Evolutionary conservation across 768 basidiomycete species (phyloP).

Genomic region (Tephrocybe rancida): DNA sequence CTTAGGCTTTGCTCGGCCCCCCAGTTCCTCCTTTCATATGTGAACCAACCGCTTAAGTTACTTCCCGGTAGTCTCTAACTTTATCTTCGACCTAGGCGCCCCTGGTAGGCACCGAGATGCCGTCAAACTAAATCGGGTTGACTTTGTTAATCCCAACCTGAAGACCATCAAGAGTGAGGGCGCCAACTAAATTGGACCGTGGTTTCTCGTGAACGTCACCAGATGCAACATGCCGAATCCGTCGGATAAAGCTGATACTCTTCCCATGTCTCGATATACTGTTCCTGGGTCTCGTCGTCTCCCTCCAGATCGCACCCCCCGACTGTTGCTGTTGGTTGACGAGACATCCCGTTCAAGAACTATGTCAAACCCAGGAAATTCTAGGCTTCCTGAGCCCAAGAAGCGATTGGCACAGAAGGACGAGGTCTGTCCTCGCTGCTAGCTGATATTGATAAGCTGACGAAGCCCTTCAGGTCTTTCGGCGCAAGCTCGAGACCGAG

Average conservation of each 20-base stretch:
- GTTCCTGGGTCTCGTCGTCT: background rate
- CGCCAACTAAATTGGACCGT: background rate
- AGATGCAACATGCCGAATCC: background rate
- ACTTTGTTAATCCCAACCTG: background rate
- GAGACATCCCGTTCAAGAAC: background rate
- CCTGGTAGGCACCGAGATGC: background rate
- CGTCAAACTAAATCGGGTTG: background rate
- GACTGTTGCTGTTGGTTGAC: background rate
- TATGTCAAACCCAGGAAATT: background rate
- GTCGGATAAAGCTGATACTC: background rate
- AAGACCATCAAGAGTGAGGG: background rate
- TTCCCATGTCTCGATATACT: constrained; percentile 1
- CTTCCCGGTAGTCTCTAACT: too few relatives aligned
- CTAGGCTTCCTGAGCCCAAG: constrained; percentile 1
- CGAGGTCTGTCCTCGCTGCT: background rate
- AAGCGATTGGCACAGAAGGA: constrained; percentile 2
- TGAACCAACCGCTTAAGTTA: too few relatives aligned
- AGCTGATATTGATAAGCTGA: background rate
- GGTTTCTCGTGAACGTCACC: background rate
- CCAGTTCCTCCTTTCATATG: too few relatives aligned
- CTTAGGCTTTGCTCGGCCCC: too few relatives aligned
- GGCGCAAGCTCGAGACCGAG: background rate
- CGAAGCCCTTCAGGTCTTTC: background rate
- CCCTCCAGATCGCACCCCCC: background rate
- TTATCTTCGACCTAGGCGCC: background rate